Percentiles rank a stretch among this genome's conserved stretches.
Conservation (phyloP, 495 filamentous ascomycete genomes). For the Mycothermus thermophilus region DNA sequence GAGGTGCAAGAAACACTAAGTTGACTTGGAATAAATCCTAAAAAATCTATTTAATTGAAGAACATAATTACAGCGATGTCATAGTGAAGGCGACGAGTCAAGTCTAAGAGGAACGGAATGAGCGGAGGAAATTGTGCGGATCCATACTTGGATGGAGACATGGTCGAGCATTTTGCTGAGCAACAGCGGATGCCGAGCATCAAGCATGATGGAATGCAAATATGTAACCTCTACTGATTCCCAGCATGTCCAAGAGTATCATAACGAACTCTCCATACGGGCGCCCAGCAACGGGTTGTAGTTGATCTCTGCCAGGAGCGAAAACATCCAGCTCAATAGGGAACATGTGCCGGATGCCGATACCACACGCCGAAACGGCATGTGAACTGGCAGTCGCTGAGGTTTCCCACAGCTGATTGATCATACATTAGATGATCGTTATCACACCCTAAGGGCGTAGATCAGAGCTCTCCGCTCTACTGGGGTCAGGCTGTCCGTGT, state of each 20-base stretch:
- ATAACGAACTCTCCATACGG: conserved; percentile 22
- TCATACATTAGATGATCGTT: neutral
- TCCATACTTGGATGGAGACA: too few relatives aligned
- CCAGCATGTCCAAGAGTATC: conserved; percentile 17
- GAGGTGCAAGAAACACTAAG: too few relatives aligned
- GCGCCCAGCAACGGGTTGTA: conserved; percentile 24
- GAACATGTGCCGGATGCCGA: conserved; percentile 18
- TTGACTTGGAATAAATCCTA: too few relatives aligned
- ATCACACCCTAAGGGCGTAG: too few relatives aligned
- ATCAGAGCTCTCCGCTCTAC: too few relatives aligned
- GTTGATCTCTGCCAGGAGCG: conserved; percentile 24
- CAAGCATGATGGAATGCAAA: too few relatives aligned
- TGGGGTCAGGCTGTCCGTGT: neutral
- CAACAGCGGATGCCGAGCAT: neutral
- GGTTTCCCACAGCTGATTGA: conserved; percentile 1
- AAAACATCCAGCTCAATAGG: conserved; percentile 22
- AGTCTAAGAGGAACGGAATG: too few relatives aligned
- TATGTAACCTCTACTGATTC: conserved; percentile 29
- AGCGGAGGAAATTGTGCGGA: too few relatives aligned
- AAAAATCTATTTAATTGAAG: too few relatives aligned
- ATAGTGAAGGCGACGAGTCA: too few relatives aligned
- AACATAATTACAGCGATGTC: too few relatives aligned
- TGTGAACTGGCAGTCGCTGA: conserved; percentile 17
- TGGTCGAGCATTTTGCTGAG: neutral
- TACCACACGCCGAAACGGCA: conserved; percentile 17